Base-by-base conservation (phyloP, 768 basidiomycete genomes). In the Russula dissimulans region DNA sequence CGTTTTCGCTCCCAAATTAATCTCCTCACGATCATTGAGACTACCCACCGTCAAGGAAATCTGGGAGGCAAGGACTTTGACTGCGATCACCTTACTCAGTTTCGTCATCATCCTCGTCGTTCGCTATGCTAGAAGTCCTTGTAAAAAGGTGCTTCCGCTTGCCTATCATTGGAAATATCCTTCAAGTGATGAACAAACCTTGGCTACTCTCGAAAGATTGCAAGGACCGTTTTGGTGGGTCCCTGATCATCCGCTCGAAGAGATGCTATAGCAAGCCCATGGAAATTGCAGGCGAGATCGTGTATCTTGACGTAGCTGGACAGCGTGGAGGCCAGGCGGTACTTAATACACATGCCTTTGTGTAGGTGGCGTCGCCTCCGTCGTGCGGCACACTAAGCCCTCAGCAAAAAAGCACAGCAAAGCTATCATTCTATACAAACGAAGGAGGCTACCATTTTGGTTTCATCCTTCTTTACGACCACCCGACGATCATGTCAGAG, bases 301-400 rank as follows among this genome's bases (percentile, higher is more conserved):
- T 70, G 31, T 62, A 70, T 36, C 48, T 70, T 31, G 49, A 64
- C 39, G 59, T 64, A 8, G 42, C 63, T 1, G 66, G 64, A 17
- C 52, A 29, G n/a, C n/a, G n/a, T n/a, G n/a, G n/a, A n/a, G n/a
- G n/a, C n/a, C n/a, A n/a, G n/a, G n/a, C n/a, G n/a, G n/a, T n/a
- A n/a, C n/a, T n/a, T n/a, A n/a, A n/a, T n/a, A n/a, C n/a, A n/a
- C n/a, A n/a, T n/a, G n/a, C n/a, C n/a, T n/a, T n/a, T n/a, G n/a
- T n/a, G n/a, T n/a, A n/a, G n/a, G n/a, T n/a, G n/a, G n/a, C n/a
- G n/a, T n/a, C n/a, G n/a, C n/a, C n/a, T n/a, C n/a, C n/a, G n/a
- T 31, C 67, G 71, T 11, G 69, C 71, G 3, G 66, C 68, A 3
- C 71, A 73, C 48, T 72, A 71, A 51, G 68, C 69, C 3, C 67